These are phyloP conservation scores for Globisporangium megalacanthum DNA, from an alignment of 352 stramenopile genomes.

Conservation along the genomic window DNA sequence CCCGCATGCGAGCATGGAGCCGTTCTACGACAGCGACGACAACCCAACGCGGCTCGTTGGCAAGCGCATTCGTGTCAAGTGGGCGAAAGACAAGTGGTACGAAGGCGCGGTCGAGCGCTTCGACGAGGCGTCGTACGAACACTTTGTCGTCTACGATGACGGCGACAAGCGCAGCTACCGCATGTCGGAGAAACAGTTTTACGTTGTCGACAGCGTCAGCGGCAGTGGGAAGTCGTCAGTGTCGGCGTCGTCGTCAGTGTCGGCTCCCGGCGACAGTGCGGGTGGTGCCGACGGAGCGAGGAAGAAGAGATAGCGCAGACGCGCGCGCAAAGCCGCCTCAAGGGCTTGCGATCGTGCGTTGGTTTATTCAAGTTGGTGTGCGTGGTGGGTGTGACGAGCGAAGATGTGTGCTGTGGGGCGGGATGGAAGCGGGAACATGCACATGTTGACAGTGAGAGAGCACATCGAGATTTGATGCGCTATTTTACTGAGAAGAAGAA, in stretches of 20 bases:
- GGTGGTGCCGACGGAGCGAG: too few relatives aligned
- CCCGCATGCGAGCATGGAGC: slow-evolving; percentile 34
- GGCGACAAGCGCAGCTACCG: slow-evolving; percentile 84
- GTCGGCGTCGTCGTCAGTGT: slow-evolving; percentile 6
- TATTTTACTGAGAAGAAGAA: too few relatives aligned
- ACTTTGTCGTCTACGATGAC: slow-evolving; percentile 83
- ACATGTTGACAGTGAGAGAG: too few relatives aligned
- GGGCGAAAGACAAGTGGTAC: slow-evolving; percentile 89
- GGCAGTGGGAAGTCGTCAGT: slow-evolving; percentile 10
- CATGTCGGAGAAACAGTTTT: slow-evolving; percentile 88
- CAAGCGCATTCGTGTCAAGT: slow-evolving; percentile 83
- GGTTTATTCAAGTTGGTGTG: too few relatives aligned
- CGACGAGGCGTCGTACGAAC: slow-evolving; percentile 75
- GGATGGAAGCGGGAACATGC: too few relatives aligned
- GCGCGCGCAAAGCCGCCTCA: too few relatives aligned
- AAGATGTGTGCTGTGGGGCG: too few relatives aligned
- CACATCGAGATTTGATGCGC: too few relatives aligned
- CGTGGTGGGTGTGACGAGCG: too few relatives aligned
- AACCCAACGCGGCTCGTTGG: slow-evolving; percentile 78
- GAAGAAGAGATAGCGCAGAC: too few relatives aligned
- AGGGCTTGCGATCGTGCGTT: too few relatives aligned
- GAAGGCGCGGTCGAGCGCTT: slow-evolving; percentile 73
- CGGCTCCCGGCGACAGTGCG: not conserved
- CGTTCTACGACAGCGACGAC: slow-evolving; percentile 88
- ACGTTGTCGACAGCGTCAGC: slow-evolving; percentile 44